phyloP scores from a whole-genome alignment of 108 stramenopile species.

The Discostella pseudostelligera region DNA sequence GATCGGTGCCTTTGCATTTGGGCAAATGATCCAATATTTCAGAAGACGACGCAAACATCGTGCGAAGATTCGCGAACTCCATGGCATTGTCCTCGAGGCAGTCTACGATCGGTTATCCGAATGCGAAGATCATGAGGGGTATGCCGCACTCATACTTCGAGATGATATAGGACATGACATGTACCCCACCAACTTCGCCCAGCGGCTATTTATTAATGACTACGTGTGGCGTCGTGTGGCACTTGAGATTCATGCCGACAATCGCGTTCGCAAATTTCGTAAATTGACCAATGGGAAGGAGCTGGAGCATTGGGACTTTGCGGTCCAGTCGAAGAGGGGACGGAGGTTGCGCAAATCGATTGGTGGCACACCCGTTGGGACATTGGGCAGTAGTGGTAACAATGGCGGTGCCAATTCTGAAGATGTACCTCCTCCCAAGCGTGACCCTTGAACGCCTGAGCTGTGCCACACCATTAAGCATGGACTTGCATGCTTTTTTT shows the following conservation, averaged over 20 bases:
- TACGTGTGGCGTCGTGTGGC: conserved; percentile 41
- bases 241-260: conserved; percentile 32
- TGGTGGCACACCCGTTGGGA: conserved; percentile 1
- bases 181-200: conserved; percentile 28
- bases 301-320: conserved; percentile 41
- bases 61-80: conserved; percentile 26
- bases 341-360: conserved; percentile 32
- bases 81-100: conserved; percentile 18
- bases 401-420: background rate
- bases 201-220: conserved; percentile 30
- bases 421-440: conserved; percentile 7
- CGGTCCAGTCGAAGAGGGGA: conserved; percentile 24
- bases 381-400: background rate
- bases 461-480: background rate
- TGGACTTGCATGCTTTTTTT: no score
- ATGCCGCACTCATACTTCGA: conserved; percentile 33
- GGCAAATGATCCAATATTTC: background rate
- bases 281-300: conserved; percentile 34
- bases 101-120: conserved; percentile 41
- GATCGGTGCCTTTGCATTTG: conserved; percentile 2
- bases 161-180: conserved; percentile 42
- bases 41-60: conserved; percentile 17
- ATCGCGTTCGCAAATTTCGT: conserved; percentile 38
- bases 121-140: conserved; percentile 36
- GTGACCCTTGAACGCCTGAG: conserved; percentile 20